These are phyloP conservation scores for Colletotrichum simmondsii DNA, from an alignment of 2,329 filamentous ascomycete species.

Conservation along the genomic window DNA sequence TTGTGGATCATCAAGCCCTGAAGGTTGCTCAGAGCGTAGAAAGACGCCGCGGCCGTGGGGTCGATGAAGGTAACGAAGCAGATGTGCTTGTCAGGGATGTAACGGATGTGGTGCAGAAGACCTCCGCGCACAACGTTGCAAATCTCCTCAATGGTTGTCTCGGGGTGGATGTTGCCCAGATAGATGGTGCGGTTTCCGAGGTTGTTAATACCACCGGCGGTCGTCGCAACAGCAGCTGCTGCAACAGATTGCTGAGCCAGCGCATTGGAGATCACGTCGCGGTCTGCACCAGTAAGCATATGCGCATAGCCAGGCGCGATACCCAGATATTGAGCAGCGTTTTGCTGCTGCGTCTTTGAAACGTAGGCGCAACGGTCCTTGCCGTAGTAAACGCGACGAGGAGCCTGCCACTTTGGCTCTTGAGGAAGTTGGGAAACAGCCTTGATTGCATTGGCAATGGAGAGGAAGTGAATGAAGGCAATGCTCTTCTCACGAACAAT, in stretches of 20 bases:
- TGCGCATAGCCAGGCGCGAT: slow-evolving; percentile 97
- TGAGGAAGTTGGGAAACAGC: slow-evolving; percentile 96
- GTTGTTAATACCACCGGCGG: slow-evolving; percentile 96
- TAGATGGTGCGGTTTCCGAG: slow-evolving; percentile 98
- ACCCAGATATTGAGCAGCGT: slow-evolving; percentile 96
- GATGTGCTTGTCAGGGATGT: slow-evolving; percentile 99
- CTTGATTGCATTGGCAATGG: slow-evolving; percentile 98
- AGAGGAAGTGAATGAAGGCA: slow-evolving; percentile 96
- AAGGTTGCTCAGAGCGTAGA: slow-evolving; percentile 96
- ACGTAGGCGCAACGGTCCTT: slow-evolving; percentile 99
- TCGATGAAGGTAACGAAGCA: slow-evolving; percentile 99
- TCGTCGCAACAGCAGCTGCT: slow-evolving; percentile 94
- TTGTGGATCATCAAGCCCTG: slow-evolving; percentile 99
- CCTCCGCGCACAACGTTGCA: slow-evolving; percentile 98
- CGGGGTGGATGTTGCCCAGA: slow-evolving; percentile 97
- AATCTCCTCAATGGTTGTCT: slow-evolving; percentile 99
- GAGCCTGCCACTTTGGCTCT: slow-evolving; percentile 95
- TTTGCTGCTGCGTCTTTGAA: slow-evolving; percentile 99
- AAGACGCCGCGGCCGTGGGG: slow-evolving; percentile 95
- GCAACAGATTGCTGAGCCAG: slow-evolving; percentile 97
- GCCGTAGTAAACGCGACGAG: slow-evolving; percentile 96
- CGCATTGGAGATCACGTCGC: slow-evolving; percentile 95
- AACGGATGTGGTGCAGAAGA: slow-evolving; percentile 96
- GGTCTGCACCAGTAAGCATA: slow-evolving; percentile 94
- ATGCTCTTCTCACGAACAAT: slow-evolving; percentile 98